A percentile compares a stretch with the other conserved stretches of the same genome.
Conservation (phyloP, 192 early-diverging fungal genomes). For the Backusella australiensis region DNA sequence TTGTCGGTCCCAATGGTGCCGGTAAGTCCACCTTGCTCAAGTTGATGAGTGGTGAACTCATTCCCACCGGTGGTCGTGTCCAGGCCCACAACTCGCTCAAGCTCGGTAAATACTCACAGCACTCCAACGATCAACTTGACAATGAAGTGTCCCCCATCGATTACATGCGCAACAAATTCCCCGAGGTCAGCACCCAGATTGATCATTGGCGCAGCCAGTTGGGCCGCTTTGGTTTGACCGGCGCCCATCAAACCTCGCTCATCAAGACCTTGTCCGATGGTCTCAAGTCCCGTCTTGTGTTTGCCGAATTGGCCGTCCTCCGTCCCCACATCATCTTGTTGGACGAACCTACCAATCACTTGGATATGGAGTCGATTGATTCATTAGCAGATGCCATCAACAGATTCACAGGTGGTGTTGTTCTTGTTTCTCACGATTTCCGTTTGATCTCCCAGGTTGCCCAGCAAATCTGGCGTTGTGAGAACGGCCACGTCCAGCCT, state of each 20-base stretch:
- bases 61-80: constrained; percentile 82
- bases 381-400: constrained; percentile 96
- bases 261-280: constrained; percentile 93
- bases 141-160: constrained; percentile 84
- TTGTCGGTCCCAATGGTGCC: constrained; percentile 95
- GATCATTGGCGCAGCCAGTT: constrained; percentile 87
- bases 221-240: constrained; percentile 93
- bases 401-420: constrained; percentile 91
- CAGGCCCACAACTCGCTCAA: constrained; percentile 90
- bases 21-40: constrained; percentile 98
- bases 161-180: constrained; percentile 86
- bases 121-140: constrained; percentile 96
- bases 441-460: constrained; percentile 95
- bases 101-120: constrained; percentile 96
- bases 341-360: constrained; percentile 99
- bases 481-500: constrained; percentile 69
- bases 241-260: constrained; percentile 86
- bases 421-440: constrained; percentile 99
- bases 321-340: constrained; percentile 94
- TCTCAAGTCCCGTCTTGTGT: constrained; percentile 93
- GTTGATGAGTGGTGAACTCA: constrained; percentile 90
- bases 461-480: constrained; percentile 92
- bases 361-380: constrained; percentile 92
- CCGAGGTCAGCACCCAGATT: constrained; percentile 76
- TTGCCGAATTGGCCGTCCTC: constrained; percentile 87